Base-by-base conservation (phyloP, 1,139 yeast species). In the Saccharomycopsis hybrid region DNA sequence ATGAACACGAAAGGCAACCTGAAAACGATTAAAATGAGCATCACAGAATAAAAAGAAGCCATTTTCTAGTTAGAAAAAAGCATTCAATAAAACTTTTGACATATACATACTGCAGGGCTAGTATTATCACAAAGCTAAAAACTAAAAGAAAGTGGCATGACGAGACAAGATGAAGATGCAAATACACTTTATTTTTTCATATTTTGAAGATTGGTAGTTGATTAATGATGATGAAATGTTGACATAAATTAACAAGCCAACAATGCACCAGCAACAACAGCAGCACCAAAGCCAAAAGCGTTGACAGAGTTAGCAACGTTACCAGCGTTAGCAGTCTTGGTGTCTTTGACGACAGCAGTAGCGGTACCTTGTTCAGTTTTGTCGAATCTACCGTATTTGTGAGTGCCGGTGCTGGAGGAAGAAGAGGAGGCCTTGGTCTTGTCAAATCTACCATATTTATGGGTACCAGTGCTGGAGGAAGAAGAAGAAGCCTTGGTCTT, bases 401-500 rank as follows among this genome's bases (percentile, higher is more conserved):
- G 73, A 48, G 74, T 70, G 54, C 73, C 72, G 31, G 67, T 58
- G 13, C 57, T 56, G 30, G 68, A 62, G 37, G 75, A 58, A 46
- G 68, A 62, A 33, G 66, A 55, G 9, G 69, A 60, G 25, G 62
- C 58, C 55, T 63, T 61, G 55, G 81, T 75, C 66, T 76, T 73
- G 70, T 77, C 71, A 59, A 76, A 77, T 62, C 68, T 71, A 51
- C 82, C 81, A 57, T 66, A 66, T 57, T 62, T 69, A 67, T 73
- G 76, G 52, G 78, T 73, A 54, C 66, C 68, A 47, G 72, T 58
- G 18, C 57, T 56, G 30, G 68, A 62, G 36, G 75, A 58, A 46
- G 68, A 62, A 35, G 66, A 55, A 9, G 69, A 60, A 25, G 62
- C 58, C 55, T 63, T 61, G 55, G 81, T 75, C 66, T 76, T 73